A percentile compares a stretch with the other conserved stretches of the same genome.
Conservation (phyloP, 352 stramenopile genomes). For the Blastocystis sp. region DNA sequence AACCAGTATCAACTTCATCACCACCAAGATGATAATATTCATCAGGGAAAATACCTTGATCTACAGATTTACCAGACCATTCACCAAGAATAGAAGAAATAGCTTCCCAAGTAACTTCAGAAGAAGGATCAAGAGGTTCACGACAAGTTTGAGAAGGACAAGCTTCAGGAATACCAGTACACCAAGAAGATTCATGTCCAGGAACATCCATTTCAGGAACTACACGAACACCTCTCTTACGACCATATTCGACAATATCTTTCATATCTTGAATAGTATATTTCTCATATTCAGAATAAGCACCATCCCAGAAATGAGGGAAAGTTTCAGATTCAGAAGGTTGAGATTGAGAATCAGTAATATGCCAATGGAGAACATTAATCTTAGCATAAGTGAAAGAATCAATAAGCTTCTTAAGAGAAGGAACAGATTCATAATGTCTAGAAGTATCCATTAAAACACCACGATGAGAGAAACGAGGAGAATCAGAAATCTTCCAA, state of each 20-base stretch:
- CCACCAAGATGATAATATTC: constrained; percentile 51
- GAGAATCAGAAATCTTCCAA: constrained; percentile 42
- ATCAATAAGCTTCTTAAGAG: constrained; percentile 42
- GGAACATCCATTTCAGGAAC: constrained; percentile 53
- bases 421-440: constrained; percentile 50
- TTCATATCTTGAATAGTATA: constrained; percentile 48
- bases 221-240: constrained; percentile 47
- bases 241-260: constrained; percentile 47
- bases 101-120: constrained; percentile 41
- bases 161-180: constrained; percentile 41
- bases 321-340: constrained; percentile 39
- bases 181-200: constrained; percentile 47
- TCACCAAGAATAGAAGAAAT: constrained; percentile 42
- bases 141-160: constrained; percentile 38
- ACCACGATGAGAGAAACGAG: constrained; percentile 45
- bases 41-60: constrained; percentile 45
- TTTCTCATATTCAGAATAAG: constrained; percentile 38
- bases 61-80: constrained; percentile 5
- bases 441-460: constrained; percentile 53
- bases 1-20: constrained; percentile 49
- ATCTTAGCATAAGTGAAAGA: constrained; percentile 44
- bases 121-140: constrained; percentile 40
- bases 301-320: constrained; percentile 40
- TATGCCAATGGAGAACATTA: constrained; percentile 48
- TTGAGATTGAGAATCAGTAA: constrained; percentile 40